Evolutionary conservation across 2,329 filamentous ascomycete genomes (phyloP).

Genomic region (Helotiales sp.): DNA sequence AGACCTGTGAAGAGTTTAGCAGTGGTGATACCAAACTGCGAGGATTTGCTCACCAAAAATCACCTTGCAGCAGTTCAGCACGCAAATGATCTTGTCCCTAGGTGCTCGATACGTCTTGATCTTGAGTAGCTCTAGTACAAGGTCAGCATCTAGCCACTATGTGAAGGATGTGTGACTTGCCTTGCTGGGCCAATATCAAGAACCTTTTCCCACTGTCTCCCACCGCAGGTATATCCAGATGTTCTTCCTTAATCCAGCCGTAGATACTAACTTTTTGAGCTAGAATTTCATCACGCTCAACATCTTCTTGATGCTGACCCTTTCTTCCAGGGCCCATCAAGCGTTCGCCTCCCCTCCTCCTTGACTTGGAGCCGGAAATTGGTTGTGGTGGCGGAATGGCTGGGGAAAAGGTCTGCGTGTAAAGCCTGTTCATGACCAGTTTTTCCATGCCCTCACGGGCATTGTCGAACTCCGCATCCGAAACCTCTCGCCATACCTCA

Average conservation of each 20-base stretch:
- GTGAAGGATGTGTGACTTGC: conserved; percentile 47
- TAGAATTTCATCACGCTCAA: conserved; percentile 94
- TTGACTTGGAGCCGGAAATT: conserved; percentile 69
- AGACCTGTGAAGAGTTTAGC: conserved; percentile 60
- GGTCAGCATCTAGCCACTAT: conserved; percentile 34
- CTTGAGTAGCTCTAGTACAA: conserved; percentile 79
- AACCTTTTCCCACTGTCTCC: conserved; percentile 89
- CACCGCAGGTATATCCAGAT: conserved; percentile 87
- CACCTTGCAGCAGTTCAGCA: conserved; percentile 98
- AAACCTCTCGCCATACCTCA: conserved; percentile 94
- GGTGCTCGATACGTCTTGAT: conserved; percentile 98
- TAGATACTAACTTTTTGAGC: conserved; percentile 98
- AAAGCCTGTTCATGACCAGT: conserved; percentile 96
- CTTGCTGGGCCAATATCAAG: conserved; percentile 85
- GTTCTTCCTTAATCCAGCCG: conserved; percentile 89
- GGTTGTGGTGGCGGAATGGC: conserved; percentile 84
- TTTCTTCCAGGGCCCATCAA: conserved; percentile 80
- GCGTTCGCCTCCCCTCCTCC: conserved; percentile 70
- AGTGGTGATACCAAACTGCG: not conserved
- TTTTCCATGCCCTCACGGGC: conserved; percentile 99
- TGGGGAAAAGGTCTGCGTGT: conserved; percentile 94
- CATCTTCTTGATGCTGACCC: conserved; percentile 97
- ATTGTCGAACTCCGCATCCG: conserved; percentile 97
- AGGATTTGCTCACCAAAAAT: conserved; percentile 75
- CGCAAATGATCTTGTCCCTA: conserved; percentile 96